Conservation (phyloP, 768 basidiomycete species). For the Pholiota molesta region DNA sequence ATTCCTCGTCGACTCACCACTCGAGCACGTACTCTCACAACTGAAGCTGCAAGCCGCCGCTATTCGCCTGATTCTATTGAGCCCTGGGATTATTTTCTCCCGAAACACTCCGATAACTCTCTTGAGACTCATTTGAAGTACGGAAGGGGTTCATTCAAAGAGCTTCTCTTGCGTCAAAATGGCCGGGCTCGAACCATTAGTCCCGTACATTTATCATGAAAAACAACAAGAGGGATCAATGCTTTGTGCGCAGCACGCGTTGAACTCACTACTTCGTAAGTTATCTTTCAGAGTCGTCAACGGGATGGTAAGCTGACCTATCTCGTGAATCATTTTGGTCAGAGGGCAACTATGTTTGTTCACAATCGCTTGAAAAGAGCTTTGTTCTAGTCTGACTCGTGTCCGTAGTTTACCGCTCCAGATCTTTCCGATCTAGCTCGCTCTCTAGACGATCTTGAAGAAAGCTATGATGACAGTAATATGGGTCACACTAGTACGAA, state of each 20-base stretch:
- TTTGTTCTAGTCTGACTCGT: neutral
- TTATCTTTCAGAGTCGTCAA: slow-evolving; percentile 18
- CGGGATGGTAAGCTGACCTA: neutral
- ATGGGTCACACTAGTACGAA: slow-evolving; percentile 60
- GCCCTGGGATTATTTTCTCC: neutral
- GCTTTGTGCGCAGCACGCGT: slow-evolving; percentile 87
- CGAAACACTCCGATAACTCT: neutral
- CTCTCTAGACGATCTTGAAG: slow-evolving; percentile 69
- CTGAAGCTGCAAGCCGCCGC: too few species aligned
- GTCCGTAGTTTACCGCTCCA: slow-evolving; percentile 68
- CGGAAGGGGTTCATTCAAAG: neutral
- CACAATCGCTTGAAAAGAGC: neutral
- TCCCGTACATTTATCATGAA: slow-evolving; percentile 74
- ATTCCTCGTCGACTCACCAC: neutral
- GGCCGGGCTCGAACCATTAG: slow-evolving; percentile 60
- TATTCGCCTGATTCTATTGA: too few species aligned
- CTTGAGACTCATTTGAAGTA: neutral
- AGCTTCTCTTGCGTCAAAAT: slow-evolving; percentile 36
- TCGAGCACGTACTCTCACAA: too few species aligned
- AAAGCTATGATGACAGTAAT: slow-evolving; percentile 54
- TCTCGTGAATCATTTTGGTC: slow-evolving; percentile 5
- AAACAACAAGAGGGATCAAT: slow-evolving; percentile 77
- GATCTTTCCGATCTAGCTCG: slow-evolving; percentile 78
- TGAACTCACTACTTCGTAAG: slow-evolving; percentile 81
- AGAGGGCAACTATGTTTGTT: slow-evolving; percentile 49